phyloP scores from a whole-genome alignment of 495 filamentous ascomycete genomes.

The Podospora anserina region DNA sequence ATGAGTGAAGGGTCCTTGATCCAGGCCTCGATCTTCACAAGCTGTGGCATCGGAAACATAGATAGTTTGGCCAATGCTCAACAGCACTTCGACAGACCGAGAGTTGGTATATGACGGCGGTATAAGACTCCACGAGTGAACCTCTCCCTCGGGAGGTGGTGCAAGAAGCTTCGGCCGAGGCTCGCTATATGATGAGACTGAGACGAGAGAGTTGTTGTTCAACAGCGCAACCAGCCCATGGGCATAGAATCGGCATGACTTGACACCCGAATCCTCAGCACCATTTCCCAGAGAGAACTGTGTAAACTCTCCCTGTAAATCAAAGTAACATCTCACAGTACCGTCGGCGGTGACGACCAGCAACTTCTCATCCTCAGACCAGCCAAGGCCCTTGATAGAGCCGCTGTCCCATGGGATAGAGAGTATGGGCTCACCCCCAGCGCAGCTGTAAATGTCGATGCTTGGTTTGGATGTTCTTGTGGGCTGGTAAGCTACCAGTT shows the following conservation, averaged over 20 bases:
- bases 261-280: slow-evolving; percentile 81
- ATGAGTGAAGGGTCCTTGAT: slow-evolving; percentile 89
- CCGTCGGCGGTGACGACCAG: slow-evolving; percentile 86
- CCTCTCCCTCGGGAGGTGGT: slow-evolving; percentile 68
- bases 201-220: slow-evolving; percentile 80
- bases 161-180: slow-evolving; percentile 83
- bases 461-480: slow-evolving; percentile 69
- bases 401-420: slow-evolving; percentile 82
- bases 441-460: slow-evolving; percentile 91
- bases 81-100: slow-evolving; percentile 88
- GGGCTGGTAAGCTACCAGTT: slow-evolving; percentile 72
- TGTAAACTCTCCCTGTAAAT: slow-evolving; percentile 88
- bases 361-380: slow-evolving; percentile 95
- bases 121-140: slow-evolving; percentile 87
- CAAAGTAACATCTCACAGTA: slow-evolving; percentile 85
- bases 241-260: slow-evolving; percentile 80
- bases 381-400: slow-evolving; percentile 82
- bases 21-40: slow-evolving; percentile 82
- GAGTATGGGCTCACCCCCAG: slow-evolving; percentile 70
- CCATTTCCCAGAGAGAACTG: slow-evolving; percentile 94
- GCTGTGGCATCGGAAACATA: slow-evolving; percentile 83
- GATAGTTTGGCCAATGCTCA: slow-evolving; percentile 82
- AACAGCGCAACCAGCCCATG: slow-evolving; percentile 91
- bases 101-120: slow-evolving; percentile 87
- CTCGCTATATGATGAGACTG: slow-evolving; percentile 85